Conservation (phyloP, 2,329 filamentous ascomycete species). For the Exophiala spinifera region DNA sequence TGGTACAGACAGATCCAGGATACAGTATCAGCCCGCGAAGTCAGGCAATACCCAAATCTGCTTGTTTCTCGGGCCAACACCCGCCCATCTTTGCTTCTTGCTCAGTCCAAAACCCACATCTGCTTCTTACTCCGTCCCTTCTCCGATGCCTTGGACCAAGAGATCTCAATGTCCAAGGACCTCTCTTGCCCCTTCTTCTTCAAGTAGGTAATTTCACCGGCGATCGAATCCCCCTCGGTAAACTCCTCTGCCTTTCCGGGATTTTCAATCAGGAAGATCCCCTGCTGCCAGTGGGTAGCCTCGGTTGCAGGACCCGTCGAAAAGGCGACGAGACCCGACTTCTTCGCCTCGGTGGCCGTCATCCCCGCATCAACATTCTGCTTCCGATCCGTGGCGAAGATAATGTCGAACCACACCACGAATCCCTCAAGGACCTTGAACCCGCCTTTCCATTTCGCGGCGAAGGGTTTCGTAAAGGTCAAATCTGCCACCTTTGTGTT, state of each 20-base stretch:
- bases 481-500: slow-evolving; percentile 69
- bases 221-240: slow-evolving; percentile 57
- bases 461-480: slow-evolving; percentile 68
- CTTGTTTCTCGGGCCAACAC: too few relatives aligned
- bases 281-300: slow-evolving; percentile 89
- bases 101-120: slow-evolving; percentile 42
- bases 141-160: slow-evolving; percentile 53
- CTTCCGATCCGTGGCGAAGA: slow-evolving; percentile 68
- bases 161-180: slow-evolving; percentile 61
- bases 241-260: slow-evolving; percentile 38
- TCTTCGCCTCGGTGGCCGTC: slow-evolving; percentile 63
- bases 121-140: slow-evolving; percentile 39
- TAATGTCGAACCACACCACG: slow-evolving; percentile 90
- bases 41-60: too few relatives aligned
- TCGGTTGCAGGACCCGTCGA: slow-evolving; percentile 76
- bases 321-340: slow-evolving; percentile 68
- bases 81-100: too few relatives aligned
- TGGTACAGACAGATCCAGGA: too few relatives aligned
- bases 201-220: slow-evolving; percentile 67
- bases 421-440: slow-evolving; percentile 69
- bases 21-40: too few relatives aligned
- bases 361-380: slow-evolving; percentile 48
- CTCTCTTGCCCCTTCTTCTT: slow-evolving; percentile 68
- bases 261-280: slow-evolving; percentile 63
- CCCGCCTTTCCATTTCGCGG: slow-evolving; percentile 44